Base-by-base conservation (phyloP, 2,329 filamentous ascomycete genomes). In the Sporothrix pallida region DNA sequence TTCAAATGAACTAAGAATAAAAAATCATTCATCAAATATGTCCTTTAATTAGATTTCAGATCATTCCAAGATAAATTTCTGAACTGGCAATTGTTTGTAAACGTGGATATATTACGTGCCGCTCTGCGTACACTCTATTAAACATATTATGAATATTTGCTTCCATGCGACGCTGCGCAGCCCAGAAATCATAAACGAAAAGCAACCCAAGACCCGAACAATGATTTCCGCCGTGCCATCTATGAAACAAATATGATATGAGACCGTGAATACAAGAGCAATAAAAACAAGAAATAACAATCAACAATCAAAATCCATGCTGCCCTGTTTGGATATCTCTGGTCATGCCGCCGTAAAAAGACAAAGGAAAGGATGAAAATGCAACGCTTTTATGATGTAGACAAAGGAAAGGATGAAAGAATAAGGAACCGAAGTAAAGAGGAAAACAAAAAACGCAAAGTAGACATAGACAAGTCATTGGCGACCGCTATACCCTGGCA, bases 401-500 rank as follows among this genome's bases (percentile, higher is more conserved):
- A 74, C 52, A 73, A 17, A 56, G 54, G 9, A 52, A 44, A 60
- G n/a, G 13, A 58, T 12, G 46, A 46, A 56, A 6, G n/a, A 65
- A 20, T 46, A 67, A 50, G 12, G 63, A 48, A 54, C 58, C 48
- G 10, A 73, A 46, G 37, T n/a, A 44, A 48, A 73, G 48, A 48
- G 31, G 65, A 42, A 68, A 71, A n/a, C n/a, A 71, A 50, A 54
- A 15, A 73, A 8, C 5, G n/a, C 48, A 70, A 44, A 17, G 15
- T 60, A 54, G 17, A 71, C 9, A 23, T 4, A 46, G 20, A 42
- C 31, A 15, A 17, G 23, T 71, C 60, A 68, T 23, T 71, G 52
- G 42, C 69, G 69, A 1, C 69, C 62, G 12, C 62, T 44, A 72
- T 81, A 81, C 31, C 78, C 78, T 1, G 80, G 79, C 69, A 80